These are phyloP conservation scores for Macadamia integrifolia DNA, from an alignment of 164 flowering plant genomes.

Conservation along the genomic window DNA sequence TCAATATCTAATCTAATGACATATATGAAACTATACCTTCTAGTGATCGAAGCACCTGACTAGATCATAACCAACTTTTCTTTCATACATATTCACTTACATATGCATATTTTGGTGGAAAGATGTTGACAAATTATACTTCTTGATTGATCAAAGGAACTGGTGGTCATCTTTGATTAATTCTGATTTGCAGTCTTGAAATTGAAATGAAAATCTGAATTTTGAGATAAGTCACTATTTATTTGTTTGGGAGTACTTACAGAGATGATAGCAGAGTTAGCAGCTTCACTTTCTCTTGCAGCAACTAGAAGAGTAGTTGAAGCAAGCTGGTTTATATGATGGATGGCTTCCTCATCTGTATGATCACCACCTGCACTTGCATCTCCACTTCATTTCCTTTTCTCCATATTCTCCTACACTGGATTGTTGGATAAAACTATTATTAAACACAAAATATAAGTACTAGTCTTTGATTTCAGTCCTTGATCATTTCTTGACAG, in stretches of 20 bases:
- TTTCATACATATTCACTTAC: no score
- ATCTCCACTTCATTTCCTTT: no score
- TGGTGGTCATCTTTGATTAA: background rate
- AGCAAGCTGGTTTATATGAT: slow-evolving; percentile 89
- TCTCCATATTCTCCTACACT: background rate
- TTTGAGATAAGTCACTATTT: slow-evolving; percentile 6
- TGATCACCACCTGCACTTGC: slow-evolving; percentile 7
- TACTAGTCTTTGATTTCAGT: background rate
- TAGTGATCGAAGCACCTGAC: no score
- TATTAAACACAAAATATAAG: background rate
- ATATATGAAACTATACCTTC: no score
- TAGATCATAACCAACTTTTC: no score
- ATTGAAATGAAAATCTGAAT: background rate
- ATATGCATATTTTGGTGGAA: no score
- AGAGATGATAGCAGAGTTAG: slow-evolving; percentile 93
- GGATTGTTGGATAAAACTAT: background rate
- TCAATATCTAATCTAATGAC: no score
- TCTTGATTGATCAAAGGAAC: no score
- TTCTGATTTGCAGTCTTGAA: background rate
- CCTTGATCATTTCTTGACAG: slow-evolving; percentile 23
- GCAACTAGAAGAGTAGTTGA: slow-evolving; percentile 92
- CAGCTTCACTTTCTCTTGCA: slow-evolving; percentile 83
- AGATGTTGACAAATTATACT: no score
- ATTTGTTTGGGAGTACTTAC: slow-evolving; percentile 76
- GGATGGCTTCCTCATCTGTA: slow-evolving; percentile 99